Evolutionary conservation across 2,329 filamentous ascomycete genomes (phyloP).

Genomic region (Fusarium temperatum): DNA sequence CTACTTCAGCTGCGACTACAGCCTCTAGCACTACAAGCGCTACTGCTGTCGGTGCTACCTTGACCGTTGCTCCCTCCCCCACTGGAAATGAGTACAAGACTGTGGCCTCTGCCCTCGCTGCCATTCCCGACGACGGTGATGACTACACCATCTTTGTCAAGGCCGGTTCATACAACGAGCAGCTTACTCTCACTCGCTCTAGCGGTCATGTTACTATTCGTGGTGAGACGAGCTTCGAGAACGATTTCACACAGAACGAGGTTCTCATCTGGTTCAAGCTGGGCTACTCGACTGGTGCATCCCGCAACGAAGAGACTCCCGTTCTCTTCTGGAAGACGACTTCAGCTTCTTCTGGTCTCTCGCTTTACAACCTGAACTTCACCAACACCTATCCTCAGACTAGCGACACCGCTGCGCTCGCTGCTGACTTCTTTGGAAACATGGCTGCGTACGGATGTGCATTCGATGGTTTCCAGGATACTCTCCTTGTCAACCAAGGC

Average conservation of each 20-base stretch:
- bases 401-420: conserved; percentile 53
- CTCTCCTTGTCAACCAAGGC: conserved; percentile 56
- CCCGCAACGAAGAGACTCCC: conserved; percentile 54
- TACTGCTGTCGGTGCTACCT: neutral
- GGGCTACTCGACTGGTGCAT: conserved; percentile 47
- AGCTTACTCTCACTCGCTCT: conserved; percentile 25
- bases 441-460: conserved; percentile 52
- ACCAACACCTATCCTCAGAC: conserved; percentile 57
- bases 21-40: conserved; percentile 12
- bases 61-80: conserved; percentile 47
- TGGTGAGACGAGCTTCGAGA: conserved; percentile 34
- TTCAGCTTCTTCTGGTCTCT: conserved; percentile 55
- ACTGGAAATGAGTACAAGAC: conserved; percentile 51
- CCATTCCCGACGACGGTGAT: conserved; percentile 44
- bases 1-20: conserved; percentile 12
- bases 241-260: conserved; percentile 35
- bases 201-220: conserved; percentile 29
- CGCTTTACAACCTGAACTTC: conserved; percentile 69
- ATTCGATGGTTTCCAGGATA: conserved; percentile 60
- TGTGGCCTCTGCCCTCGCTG: conserved; percentile 54
- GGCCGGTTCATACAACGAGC: conserved; percentile 37
- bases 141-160: conserved; percentile 39
- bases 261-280: conserved; percentile 33
- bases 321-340: conserved; percentile 58
- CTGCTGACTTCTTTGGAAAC: conserved; percentile 47